Base-by-base conservation (phyloP, 2,329 filamentous ascomycete species). In the Trichoderma atroviride region DNA sequence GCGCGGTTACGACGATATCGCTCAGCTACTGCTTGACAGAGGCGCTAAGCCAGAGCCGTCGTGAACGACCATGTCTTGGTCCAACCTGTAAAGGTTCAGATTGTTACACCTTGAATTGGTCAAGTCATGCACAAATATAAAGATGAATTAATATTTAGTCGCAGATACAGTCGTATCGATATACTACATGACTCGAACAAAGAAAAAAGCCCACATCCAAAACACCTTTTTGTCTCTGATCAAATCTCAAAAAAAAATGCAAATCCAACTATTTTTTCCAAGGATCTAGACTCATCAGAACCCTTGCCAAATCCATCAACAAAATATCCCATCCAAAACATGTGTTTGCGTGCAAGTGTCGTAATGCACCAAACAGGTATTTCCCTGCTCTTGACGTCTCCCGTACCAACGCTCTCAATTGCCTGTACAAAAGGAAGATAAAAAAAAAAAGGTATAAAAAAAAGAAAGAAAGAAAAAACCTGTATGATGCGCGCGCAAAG, bases 341-440 rank as follows among this genome's bases (percentile, higher is more conserved):
- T 40, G n/a, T 47, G 16, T 67, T 43, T 43, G 29, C 33, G 47
- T 67, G 55, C 64, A 50, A 58, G 55, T 58, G 56, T 59, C 64
- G 24, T 67, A 52, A 67, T 59, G 55, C 64, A 67, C 35, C 55
- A 67, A 59, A 57, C 33, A 53, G 55, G 53, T 56, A 58, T 58
- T 58, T 22, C 31, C 31, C 27, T 14, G 40, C 27, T 10, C 24
- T 27, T 50, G 9, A 22, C 9, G 11, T 11, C 37, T 56, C 29
- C 13, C 37, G 19, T 33, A 19, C 37, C 13, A 57, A 14, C n/a
- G 29, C 62, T 50, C n/a, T 9, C 47, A 50, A 5, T 13, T 53
- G 27, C 56, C 19, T 37, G 40, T n/a, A 24, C 24, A 10, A 43
- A 60, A 43, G 71, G 63, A 67, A 71, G 62, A 56, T 27, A 71